These are phyloP conservation scores for Ceratobasidium sp. DNA, from an alignment of 1,284 basidiomycete genomes.

Conservation along the genomic window DNA sequence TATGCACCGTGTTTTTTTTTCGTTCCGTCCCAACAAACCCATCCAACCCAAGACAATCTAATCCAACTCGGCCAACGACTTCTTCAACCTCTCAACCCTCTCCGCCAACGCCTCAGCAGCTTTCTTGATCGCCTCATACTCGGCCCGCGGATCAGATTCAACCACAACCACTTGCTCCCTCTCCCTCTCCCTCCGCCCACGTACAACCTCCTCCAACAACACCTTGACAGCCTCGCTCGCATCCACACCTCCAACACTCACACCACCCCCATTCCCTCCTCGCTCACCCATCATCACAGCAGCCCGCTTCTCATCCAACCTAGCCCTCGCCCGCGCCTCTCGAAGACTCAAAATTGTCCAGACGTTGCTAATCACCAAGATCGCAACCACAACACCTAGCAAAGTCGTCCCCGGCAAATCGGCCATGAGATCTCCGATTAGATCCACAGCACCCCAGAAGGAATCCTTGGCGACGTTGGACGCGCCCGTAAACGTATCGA, in stretches of 20 bases:
- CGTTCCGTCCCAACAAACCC: no score
- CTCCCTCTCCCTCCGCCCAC: constrained; percentile 59
- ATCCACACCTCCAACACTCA: constrained; percentile 63
- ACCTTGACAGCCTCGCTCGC: constrained; percentile 74
- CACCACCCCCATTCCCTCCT: no score
- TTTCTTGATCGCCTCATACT: constrained; percentile 65
- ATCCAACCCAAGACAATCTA: neutral
- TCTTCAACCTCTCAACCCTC: constrained; percentile 64
- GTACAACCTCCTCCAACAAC: constrained; percentile 76
- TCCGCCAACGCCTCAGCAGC: constrained; percentile 71
- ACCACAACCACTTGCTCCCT: constrained; percentile 47
- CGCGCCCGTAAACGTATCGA: constrained; percentile 83
- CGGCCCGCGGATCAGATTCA: constrained; percentile 61
- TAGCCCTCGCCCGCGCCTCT: constrained; percentile 41
- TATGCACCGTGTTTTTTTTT: neutral
- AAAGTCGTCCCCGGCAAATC: constrained; percentile 77
- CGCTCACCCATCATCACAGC: constrained; percentile 60
- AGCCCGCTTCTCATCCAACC: constrained; percentile 34
- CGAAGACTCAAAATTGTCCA: constrained; percentile 68
- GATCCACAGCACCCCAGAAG: constrained; percentile 75
- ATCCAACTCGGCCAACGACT: constrained; percentile 49
- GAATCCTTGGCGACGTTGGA: constrained; percentile 76
- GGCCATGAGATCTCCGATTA: constrained; percentile 71
- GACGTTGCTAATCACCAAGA: constrained; percentile 80
- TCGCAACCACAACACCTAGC: constrained; percentile 76